Evolutionary conservation across 2,329 filamentous ascomycete species (phyloP).

Genomic region (Colletotrichum higginsianum): DNA sequence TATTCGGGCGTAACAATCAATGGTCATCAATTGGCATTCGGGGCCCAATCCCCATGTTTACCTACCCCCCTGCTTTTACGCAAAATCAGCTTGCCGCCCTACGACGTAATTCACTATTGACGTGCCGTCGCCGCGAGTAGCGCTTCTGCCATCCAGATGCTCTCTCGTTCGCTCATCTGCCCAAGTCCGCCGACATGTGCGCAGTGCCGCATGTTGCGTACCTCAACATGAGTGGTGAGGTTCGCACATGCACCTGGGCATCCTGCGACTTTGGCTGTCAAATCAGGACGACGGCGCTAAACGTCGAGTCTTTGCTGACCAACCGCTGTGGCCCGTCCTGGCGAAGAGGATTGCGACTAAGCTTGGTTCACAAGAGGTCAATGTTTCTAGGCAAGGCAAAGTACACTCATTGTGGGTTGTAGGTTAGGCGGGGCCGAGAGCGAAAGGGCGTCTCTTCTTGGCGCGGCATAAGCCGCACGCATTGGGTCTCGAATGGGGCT

Average conservation of each 20-base stretch:
- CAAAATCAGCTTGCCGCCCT: neutral
- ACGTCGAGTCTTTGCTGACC: slow-evolving; percentile 23
- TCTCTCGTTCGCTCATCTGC: neutral
- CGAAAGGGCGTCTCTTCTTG: slow-evolving; percentile 2
- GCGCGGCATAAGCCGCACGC: slow-evolving; percentile 33
- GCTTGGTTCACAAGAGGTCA: neutral
- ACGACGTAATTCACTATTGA: neutral
- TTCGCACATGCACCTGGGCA: slow-evolving; percentile 25
- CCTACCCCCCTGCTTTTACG: neutral
- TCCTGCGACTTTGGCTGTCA: slow-evolving; percentile 21
- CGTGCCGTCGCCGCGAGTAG: slow-evolving; percentile 18
- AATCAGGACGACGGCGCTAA: slow-evolving; percentile 37
- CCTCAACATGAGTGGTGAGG: slow-evolving; percentile 24
- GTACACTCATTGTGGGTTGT: neutral
- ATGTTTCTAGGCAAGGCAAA: neutral
- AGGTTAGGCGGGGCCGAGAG: neutral
- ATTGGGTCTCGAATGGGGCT: slow-evolving; percentile 21
- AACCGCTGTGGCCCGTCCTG: slow-evolving; percentile 26
- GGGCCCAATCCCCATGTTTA: slow-evolving; percentile 3
- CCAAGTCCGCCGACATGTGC: neutral
- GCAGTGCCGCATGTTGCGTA: slow-evolving; percentile 11
- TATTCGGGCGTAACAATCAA: slow-evolving; percentile 6
- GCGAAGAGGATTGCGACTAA: slow-evolving; percentile 7
- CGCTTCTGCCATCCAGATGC: slow-evolving; percentile 11
- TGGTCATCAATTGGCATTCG: slow-evolving; percentile 16